Base-by-base conservation (phyloP, 352 stramenopile species). In the Phytophthora pluvialis region DNA sequence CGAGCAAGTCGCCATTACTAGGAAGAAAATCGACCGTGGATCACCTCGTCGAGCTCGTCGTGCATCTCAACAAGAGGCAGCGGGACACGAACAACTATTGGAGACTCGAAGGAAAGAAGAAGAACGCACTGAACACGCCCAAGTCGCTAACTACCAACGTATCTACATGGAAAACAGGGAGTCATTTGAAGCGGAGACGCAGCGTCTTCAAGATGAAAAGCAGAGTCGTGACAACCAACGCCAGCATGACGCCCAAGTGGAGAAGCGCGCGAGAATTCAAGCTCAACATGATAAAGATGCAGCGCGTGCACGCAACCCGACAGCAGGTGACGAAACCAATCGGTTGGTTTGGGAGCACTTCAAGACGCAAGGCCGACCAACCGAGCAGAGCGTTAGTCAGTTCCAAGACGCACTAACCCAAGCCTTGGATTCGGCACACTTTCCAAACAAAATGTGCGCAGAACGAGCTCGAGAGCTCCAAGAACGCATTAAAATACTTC, bases 391-490 rank as follows among this genome's bases (percentile, higher is more conserved):
- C 29, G 21, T 67, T 13, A 25, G 32, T 21, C 28, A 11, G 0
- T 67, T 71, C 45, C 43, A 59, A 52, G 28, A 32, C 45, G 54
- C 60, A 13, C 18, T 79, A 1, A 28, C 53, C 6, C 39, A 75
- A 26, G 29, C 59, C 5, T 40, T 75, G 16, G 29, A 66, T 31
- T 7, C 48, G 0, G 38, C 38, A 5, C 43, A 70, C 15, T 74
- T 74, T 42, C 35, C 54, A 0, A 32, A 42, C 31, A 59, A 66
- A 45, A 67, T 74, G 48, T 67, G 60, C 21, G 42, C 40, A 31
- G 66, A 74, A 50, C 59, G 71, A 15, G 44, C 68, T 25, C 52
- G 33, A 31, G 58, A 72, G 43, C 38, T 84, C 1, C 57, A 70
- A 6, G 29, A 78, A 29, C 76, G 76, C 3, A 54, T 77, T 12